Conservation (phyloP, 176 grass and related monocot species). For the Cymbopogon citratus region DNA sequence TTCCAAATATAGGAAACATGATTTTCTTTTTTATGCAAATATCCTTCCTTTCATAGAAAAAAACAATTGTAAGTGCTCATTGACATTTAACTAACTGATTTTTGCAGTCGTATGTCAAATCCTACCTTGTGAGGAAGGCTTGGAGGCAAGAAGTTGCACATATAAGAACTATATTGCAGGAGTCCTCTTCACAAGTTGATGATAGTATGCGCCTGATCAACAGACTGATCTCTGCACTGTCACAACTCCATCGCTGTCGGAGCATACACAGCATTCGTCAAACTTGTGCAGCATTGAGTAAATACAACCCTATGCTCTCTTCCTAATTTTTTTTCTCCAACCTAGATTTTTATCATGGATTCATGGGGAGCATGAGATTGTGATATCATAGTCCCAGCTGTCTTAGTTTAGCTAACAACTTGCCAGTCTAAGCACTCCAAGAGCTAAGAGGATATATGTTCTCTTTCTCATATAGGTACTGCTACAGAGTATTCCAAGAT, state of each 20-base stretch:
- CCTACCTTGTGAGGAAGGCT: conserved; percentile 50
- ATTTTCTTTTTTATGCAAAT: neutral
- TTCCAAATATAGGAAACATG: neutral
- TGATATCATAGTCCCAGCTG: neutral
- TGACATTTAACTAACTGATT: conserved; percentile 20
- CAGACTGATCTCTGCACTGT: conserved; percentile 40
- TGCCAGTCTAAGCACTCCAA: neutral
- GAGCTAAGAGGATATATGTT: neutral
- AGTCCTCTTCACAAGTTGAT: conserved; percentile 32
- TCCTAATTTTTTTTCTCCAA: neutral
- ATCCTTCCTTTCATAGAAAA: neutral
- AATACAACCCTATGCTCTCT: conserved; percentile 14
- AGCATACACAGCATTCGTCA: conserved; percentile 46
- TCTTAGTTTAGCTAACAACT: neutral
- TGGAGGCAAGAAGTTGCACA: conserved; percentile 38
- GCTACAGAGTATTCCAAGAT: conserved; percentile 52
- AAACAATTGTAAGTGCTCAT: neutral
- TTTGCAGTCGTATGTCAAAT: conserved; percentile 50
- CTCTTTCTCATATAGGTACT: conserved; percentile 30
- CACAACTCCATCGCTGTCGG: conserved; percentile 34
- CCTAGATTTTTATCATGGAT: conserved; percentile 2
- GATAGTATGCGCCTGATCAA: conserved; percentile 50
- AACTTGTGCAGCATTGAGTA: conserved; percentile 61
- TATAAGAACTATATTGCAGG: conserved; percentile 38
- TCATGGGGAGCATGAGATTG: neutral